Base-by-base conservation (phyloP, 352 stramenopile species). In the Globisporangium barbulae region DNA sequence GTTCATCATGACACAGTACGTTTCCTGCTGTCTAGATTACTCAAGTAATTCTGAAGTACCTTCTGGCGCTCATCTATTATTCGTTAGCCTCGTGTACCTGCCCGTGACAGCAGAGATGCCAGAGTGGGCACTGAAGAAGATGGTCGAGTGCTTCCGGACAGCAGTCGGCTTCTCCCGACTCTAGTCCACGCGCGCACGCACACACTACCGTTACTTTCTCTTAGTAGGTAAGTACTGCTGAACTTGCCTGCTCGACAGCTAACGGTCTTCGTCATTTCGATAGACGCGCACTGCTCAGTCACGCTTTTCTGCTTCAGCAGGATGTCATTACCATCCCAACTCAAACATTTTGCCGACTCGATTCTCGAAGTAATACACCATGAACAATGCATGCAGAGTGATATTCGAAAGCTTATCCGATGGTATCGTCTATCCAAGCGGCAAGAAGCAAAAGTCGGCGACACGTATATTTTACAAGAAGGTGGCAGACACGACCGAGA, bases 121-220 rank as follows among this genome's bases (percentile, higher is more conserved):
- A 0, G 73, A 88, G 13, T 93, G 85, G 85, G 85, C 83, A 4
- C 73, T 93, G 37, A 67, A 87, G 47, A 93, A 92, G 66, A 93
- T 93, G 85, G 69, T 86, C 44, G 62, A 74, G 59, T 85, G 79
- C 50, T 77, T 93, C 30, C 74, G 73, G 35, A 68, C 80, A 10
- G 82, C 81, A 2, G 49, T 91, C n/a, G 71, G 56, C 49, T 63
- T 63, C 5, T 76, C 70, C 28, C 68, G 70, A 17, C 55, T 77
- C 10, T 77, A 64, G 25, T 42, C 13, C 37, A 17, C 41, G 19
- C 22, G 17, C 41, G 5, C 15, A 7, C 17, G 8, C 15, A 21
- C 41, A 7, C 0, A 42, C 25, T 28, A 2, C 25, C 25, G 1
- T 7, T 42, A 19, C 37, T 42, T 17, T 42, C 37, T 42, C 9